A percentile compares a stretch with the other conserved stretches of the same genome.
Conservation (phyloP, 2,329 filamentous ascomycete genomes). For the Pseudocercospora fijiensis region DNA sequence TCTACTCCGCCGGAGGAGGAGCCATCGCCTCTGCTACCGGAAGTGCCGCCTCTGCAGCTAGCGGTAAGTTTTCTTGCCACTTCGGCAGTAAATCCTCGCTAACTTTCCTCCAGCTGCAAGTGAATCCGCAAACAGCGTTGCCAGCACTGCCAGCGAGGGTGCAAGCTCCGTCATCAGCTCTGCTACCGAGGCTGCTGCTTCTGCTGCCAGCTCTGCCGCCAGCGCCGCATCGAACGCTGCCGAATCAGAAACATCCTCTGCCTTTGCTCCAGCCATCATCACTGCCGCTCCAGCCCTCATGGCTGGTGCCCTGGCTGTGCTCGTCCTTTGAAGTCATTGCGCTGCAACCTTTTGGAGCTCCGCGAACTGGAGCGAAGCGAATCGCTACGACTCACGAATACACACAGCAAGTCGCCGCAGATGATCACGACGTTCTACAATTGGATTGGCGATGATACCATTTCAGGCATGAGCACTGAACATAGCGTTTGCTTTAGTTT, state of each 20-base stretch:
- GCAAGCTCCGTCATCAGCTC: conserved; percentile 16
- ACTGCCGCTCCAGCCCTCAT: conserved; percentile 38
- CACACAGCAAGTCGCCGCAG: conserved; percentile 15
- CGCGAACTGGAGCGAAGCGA: conserved; percentile 1
- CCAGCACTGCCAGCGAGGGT: conserved; percentile 14
- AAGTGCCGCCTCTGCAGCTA: conserved; percentile 14
- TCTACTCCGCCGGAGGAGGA: conserved; percentile 29
- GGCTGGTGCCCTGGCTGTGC: conserved; percentile 46
- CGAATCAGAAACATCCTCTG: conserved; percentile 24
- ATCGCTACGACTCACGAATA: conserved; percentile 21
- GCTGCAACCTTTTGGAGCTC: neutral
- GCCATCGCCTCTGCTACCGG: conserved; percentile 20
- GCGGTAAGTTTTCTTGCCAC: conserved; percentile 6
- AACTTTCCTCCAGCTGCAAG: neutral
- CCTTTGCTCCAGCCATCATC: conserved; percentile 31
- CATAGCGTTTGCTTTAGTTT: conserved; percentile 12
- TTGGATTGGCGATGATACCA: conserved; percentile 22
- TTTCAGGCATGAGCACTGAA: conserved; percentile 13
- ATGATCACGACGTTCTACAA: conserved; percentile 6
- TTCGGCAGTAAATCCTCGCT: neutral
- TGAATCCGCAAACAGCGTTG: conserved; percentile 20
- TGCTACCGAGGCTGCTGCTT: conserved; percentile 13
- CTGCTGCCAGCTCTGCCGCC: conserved; percentile 21
- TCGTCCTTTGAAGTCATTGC: conserved; percentile 34
- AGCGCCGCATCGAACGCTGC: conserved; percentile 21